Base-by-base conservation (phyloP, 257 asterid species). In the Eustoma russellianum region DNA sequence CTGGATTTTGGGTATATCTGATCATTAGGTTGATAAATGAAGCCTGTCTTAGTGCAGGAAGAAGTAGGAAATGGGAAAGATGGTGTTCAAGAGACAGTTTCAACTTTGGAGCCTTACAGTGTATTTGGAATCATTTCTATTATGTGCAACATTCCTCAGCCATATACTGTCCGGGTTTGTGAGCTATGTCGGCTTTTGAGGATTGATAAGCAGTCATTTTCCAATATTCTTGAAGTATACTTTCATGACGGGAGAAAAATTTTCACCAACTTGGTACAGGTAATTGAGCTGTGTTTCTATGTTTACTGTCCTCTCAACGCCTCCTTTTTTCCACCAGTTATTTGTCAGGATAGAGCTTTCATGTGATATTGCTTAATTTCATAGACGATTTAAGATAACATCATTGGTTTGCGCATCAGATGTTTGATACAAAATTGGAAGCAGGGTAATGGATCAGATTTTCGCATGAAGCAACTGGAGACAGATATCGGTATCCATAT, bases 261-360 rank as follows among this genome's bases (percentile, higher is more conserved):
- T 74, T 73, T 77, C 46, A 65, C 66, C 62, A 81, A 84, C 66
- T 69, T 84, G 24, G 72, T 81, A 57, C 67, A 81, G 82, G 94
- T 71, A 35, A 18, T 62, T 19, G 64, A 41, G 34, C 33, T 5
- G 1, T 8, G 4, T 13, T 13, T 53, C 3, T 18, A 55, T 18
- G 5, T 1, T 33, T 40, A 53, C 56, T 52, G 19, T 0, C 40
- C 19, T 17, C 12, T 49, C 45, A 9, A 48, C 16, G 35, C 40
- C 55, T 48, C 16, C 14, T 6, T 30, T 46, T 7, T 11, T 14
- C 30, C n/a, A 33, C 34, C 10, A 34, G 24, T 50, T 41, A 44
- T 56, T 34, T 3, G 46, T 13, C 13, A 38, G 17, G 40, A 55
- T 30, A 41, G 3, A 24, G 2, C 30, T 24, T 24, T 24, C 30